A percentile compares a stretch with the other conserved stretches of the same genome.
Conservation (phyloP, 2,329 filamentous ascomycete genomes). For the Fusarium illudens region DNA sequence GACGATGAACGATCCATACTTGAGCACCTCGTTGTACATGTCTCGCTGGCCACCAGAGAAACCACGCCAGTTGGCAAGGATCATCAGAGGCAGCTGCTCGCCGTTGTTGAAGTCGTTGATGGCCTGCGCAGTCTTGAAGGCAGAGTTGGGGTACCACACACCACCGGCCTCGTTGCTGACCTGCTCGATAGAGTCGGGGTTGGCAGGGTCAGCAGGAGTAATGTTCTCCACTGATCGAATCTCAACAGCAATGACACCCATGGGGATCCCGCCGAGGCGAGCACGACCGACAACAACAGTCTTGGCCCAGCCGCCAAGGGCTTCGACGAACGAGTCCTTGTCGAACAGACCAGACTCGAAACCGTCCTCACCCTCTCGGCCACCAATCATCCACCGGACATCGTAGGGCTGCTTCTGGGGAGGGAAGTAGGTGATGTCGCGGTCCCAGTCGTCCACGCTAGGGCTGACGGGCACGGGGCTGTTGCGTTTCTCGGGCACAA, state of each 20-base stretch:
- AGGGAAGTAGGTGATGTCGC: constrained; percentile 85
- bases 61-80: constrained; percentile 99
- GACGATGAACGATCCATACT: constrained; percentile 99
- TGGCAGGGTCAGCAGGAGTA: constrained; percentile 94
- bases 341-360: constrained; percentile 95
- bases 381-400: constrained; percentile 90
- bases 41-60: constrained; percentile 99
- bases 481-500: constrained; percentile 94
- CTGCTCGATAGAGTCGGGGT: constrained; percentile 98
- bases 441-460: constrained; percentile 87
- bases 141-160: constrained; percentile 99
- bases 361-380: constrained; percentile 77
- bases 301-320: constrained; percentile 94
- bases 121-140: constrained; percentile 98
- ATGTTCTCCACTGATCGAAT: constrained; percentile 96
- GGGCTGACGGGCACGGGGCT: constrained; percentile 92
- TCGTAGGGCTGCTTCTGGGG: constrained; percentile 88
- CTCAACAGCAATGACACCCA: constrained; percentile 98
- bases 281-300: constrained; percentile 97
- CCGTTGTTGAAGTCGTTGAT: constrained; percentile 99
- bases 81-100: constrained; percentile 98
- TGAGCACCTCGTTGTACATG: constrained; percentile 99
- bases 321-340: constrained; percentile 95
- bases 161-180: constrained; percentile 94
- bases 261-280: constrained; percentile 94